These are phyloP conservation scores for Rhodotorula diobovata DNA, from an alignment of 768 basidiomycete genomes.

Conservation along the genomic window DNA sequence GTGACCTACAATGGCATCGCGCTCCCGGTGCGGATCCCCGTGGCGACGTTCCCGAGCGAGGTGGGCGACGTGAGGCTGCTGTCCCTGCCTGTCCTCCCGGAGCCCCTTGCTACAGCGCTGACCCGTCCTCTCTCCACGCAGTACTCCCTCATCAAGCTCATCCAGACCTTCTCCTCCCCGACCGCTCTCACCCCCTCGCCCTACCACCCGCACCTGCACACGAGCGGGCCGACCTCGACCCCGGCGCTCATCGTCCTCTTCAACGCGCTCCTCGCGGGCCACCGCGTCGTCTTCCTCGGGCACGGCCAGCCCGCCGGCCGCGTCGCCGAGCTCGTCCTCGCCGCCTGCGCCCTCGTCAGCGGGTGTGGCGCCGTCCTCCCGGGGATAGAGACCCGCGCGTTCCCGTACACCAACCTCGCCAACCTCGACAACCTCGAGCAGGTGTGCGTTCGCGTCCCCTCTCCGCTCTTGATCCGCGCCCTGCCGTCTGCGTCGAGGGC, in stretches of 20 bases:
- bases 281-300: slow-evolving; percentile 92
- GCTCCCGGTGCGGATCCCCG: slow-evolving; percentile 83
- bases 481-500: no score
- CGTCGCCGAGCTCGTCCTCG: slow-evolving; percentile 84
- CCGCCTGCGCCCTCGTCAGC: slow-evolving; percentile 87
- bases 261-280: slow-evolving; percentile 90
- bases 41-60: slow-evolving; percentile 85
- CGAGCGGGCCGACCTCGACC: slow-evolving; percentile 71
- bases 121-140: slow-evolving; percentile 44
- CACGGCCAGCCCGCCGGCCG: slow-evolving; percentile 82
- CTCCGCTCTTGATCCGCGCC: neutral
- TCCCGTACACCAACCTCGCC: slow-evolving; percentile 88
- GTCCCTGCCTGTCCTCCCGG: neutral
- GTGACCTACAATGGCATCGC: slow-evolving; percentile 75
- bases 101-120: neutral
- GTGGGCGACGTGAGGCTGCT: slow-evolving; percentile 75
- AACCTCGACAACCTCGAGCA: slow-evolving; percentile 79
- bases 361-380: slow-evolving; percentile 75
- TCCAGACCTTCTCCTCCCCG: slow-evolving; percentile 72
- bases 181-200: slow-evolving; percentile 57
- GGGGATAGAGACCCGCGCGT: slow-evolving; percentile 87
- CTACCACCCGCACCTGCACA: slow-evolving; percentile 85
- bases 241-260: slow-evolving; percentile 92
- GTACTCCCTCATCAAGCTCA: slow-evolving; percentile 88
- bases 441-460: slow-evolving; percentile 57